A percentile compares a stretch with the other conserved stretches of the same genome.
Conservation (phyloP, 495 filamentous ascomycete species). For the Clohesyomyces aquaticus region DNA sequence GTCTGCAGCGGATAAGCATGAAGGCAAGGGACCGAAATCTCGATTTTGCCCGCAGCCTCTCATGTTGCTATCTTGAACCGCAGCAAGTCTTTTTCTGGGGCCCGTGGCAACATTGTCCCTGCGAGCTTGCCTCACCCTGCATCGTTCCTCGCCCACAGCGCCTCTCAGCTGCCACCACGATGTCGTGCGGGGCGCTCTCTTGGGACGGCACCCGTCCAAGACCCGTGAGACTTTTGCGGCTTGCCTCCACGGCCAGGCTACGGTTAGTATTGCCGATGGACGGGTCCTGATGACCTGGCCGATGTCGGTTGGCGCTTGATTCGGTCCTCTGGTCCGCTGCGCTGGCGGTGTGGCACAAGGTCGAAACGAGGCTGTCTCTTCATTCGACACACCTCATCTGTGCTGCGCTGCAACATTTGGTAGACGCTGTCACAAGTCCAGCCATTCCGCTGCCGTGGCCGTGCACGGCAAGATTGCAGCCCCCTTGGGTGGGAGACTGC, state of each 20-base stretch:
- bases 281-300: conserved; percentile 16
- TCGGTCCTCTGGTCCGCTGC: conserved; percentile 15
- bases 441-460: conserved; percentile 6
- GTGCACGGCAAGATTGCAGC: background rate
- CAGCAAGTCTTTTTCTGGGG: background rate
- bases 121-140: background rate
- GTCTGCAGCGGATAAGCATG: conserved; percentile 29
- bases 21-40: conserved; percentile 23
- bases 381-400: conserved; percentile 18
- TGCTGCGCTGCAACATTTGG: background rate
- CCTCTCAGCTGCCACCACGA: conserved; percentile 17
- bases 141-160: background rate
- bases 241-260: conserved; percentile 4
- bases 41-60: background rate
- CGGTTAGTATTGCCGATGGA: conserved; percentile 12
- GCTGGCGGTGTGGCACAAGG: conserved; percentile 23
- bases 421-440: conserved; percentile 7
- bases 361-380: conserved; percentile 26
- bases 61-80: conserved; percentile 2
- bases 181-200: conserved; percentile 7
- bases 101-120: background rate
- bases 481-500: background rate
- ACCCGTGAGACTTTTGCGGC: conserved; percentile 3
- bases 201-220: too few species aligned
- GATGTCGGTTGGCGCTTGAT: conserved; percentile 27